Evolutionary conservation across 2,329 filamentous ascomycete species (phyloP), one percentile per base, ranked within the genome.

Genomic region (Gremmenia infestans): DNA sequence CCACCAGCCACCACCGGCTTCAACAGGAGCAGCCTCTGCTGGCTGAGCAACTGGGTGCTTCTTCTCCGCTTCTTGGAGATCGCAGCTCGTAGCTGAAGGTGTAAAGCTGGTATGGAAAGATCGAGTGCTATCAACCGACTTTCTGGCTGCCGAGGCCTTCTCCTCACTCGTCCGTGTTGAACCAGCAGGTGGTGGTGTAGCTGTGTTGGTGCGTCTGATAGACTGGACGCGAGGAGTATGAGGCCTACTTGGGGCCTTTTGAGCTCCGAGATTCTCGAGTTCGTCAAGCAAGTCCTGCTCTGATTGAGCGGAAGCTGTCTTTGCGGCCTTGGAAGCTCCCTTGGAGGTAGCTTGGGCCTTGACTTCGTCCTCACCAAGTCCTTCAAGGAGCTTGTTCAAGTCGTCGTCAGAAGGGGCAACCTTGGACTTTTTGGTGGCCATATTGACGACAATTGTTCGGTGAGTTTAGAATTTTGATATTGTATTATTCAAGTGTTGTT

Each of bases 221-320:
- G 63, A 50, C 63, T 82, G 81, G 69, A 84, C 72, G 64, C 89
- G 88, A 40, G 93, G 94, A 1, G 93, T 97, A 67, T 89, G 87
- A 15, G 93, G 89, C 48, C 92, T 85, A 61, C 85, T 85, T 59
- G 77, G 68, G 35, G 89, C 81, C 68, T 86, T 78, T 71, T 89
- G 85, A 53, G 83, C 80, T 66, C 84, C 89, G 22, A 70, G 62
- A 65, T 86, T 86, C 71, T 95, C 90, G 59, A 97, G 82, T 66
- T 97, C 92, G 60, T 91, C 91, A 40, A 97, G 81, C 56, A 93
- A 84, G 70, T 96, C 91, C 65, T 89, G 81, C 66, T 86, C 69
- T 45, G 64, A 57, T 47, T 70, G 68, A 11, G 67, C 62, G 80
- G 64, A 67, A 63, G 61, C 62, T 53, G 62, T 40, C 59, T 70